Percentiles rank a stretch among this genome's conserved stretches.
Evolutionary conservation across 2,329 filamentous ascomycete genomes (phyloP).

Genomic region (Ceratocystis papillata): DNA sequence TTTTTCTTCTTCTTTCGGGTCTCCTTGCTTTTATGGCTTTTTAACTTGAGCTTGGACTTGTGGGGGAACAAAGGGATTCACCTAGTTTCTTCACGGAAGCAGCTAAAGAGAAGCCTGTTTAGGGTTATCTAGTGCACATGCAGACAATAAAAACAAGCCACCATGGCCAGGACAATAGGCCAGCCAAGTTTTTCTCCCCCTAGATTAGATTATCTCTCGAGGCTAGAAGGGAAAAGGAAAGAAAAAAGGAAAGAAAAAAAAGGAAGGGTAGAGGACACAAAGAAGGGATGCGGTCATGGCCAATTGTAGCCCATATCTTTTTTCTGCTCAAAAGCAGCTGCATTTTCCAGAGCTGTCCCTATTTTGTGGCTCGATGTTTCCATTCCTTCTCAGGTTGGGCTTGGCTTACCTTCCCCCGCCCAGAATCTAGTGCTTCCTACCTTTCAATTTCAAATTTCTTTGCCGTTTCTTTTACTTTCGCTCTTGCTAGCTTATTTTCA

Average conservation of each 20-base stretch:
- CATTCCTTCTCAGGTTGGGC: not conserved
- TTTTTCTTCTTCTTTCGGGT: not conserved
- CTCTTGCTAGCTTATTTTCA: not conserved
- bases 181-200: no score
- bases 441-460: not conserved
- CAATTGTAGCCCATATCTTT: not conserved
- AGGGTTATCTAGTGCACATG: not conserved
- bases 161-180: no score
- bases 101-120: not conserved
- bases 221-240: not conserved
- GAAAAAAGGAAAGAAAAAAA: not conserved
- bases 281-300: not conserved
- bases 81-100: not conserved
- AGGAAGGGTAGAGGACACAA: no score
- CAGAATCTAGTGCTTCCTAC: not conserved
- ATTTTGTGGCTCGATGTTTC: not conserved
- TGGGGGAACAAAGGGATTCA: slow-evolving; percentile 7
- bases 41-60: not conserved
- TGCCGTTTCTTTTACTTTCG: not conserved
- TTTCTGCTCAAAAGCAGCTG: not conserved
- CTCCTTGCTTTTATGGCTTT: not conserved
- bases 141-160: no score
- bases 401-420: slow-evolving; percentile 1
- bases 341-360: slow-evolving; percentile 1
- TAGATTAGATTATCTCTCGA: not conserved